A percentile compares a stretch with the other conserved stretches of the same genome.
Evolutionary conservation across 768 basidiomycete genomes (phyloP).

Genomic region (Auriculariales sp.): DNA sequence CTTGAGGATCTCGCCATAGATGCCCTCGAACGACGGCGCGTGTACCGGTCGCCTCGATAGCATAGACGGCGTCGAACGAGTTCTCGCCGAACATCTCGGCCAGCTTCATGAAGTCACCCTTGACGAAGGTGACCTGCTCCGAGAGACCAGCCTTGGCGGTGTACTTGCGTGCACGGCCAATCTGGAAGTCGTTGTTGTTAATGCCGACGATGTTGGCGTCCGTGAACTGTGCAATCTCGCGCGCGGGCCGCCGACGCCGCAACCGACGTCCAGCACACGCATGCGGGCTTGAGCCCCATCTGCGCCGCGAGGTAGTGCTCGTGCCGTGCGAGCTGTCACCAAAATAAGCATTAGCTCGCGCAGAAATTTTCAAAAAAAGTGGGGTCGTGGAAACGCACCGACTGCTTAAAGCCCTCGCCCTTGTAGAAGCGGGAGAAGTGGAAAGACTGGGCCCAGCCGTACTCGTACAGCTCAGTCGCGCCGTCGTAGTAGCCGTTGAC

Average conservation of each 20-base stretch:
- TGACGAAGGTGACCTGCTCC: slow-evolving; percentile 65
- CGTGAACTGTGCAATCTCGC: slow-evolving; percentile 85
- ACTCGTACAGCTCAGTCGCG: slow-evolving; percentile 90
- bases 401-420: slow-evolving; percentile 36
- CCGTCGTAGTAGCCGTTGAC: slow-evolving; percentile 95
- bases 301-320: slow-evolving; percentile 92
- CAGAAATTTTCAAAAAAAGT: not conserved
- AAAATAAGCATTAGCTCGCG: slow-evolving; percentile 35
- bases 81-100: slow-evolving; percentile 82
- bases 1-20: slow-evolving; percentile 85
- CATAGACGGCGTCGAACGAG: slow-evolving; percentile 92
- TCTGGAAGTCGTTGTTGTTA: slow-evolving; percentile 95
- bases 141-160: slow-evolving; percentile 63
- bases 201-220: slow-evolving; percentile 74
- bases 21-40: slow-evolving; percentile 89
- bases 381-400: slow-evolving; percentile 6
- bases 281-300: slow-evolving; percentile 75
- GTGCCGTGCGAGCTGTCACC: slow-evolving; percentile 65
- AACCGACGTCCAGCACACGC: slow-evolving; percentile 95
- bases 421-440: slow-evolving; percentile 96
- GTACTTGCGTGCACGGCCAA: slow-evolving; percentile 73
- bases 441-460: slow-evolving; percentile 83
- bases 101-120: slow-evolving; percentile 96
- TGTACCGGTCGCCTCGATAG: slow-evolving; percentile 97
- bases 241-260: slow-evolving; percentile 93